These are phyloP conservation scores for Zasmidium citrigriseum DNA, from an alignment of 2,329 filamentous ascomycete genomes.

Conservation along the genomic window DNA sequence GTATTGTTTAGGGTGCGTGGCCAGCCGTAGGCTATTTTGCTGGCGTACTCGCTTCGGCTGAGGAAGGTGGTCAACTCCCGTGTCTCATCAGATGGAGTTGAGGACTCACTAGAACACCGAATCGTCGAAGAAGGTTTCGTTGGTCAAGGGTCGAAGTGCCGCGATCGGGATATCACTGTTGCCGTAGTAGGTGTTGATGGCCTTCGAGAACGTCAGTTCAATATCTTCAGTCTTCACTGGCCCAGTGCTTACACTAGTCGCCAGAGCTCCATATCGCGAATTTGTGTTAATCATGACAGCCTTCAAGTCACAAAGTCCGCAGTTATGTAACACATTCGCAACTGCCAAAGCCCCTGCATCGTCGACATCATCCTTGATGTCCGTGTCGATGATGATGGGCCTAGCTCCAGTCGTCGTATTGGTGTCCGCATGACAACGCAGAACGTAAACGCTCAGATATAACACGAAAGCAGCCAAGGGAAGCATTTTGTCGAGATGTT, in stretches of 20 bases:
- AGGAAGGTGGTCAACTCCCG: no score
- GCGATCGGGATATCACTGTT: slow-evolving; percentile 22
- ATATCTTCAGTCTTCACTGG: neutral
- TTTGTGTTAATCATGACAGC: slow-evolving; percentile 24
- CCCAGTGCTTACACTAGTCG: slow-evolving; percentile 16
- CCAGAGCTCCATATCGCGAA: slow-evolving; percentile 22
- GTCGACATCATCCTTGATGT: slow-evolving; percentile 25
- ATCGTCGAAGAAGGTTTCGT: slow-evolving; percentile 20
- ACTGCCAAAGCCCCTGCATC: slow-evolving; percentile 25
- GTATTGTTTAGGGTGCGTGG: slow-evolving; percentile 8
- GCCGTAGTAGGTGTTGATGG: slow-evolving; percentile 14
- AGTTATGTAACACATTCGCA: slow-evolving; percentile 24
- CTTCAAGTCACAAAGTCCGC: slow-evolving; percentile 19
- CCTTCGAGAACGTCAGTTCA: neutral
- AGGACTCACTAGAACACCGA: slow-evolving; percentile 4
- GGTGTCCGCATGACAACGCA: no score
- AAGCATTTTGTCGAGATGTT: no score
- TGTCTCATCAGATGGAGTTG: neutral
- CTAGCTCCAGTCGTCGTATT: slow-evolving; percentile 33
- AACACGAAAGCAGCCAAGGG: no score
- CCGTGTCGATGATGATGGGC: slow-evolving; percentile 44
- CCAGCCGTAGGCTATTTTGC: slow-evolving; percentile 17
- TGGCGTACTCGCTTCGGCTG: slow-evolving; percentile 22
- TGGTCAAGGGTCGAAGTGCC: slow-evolving; percentile 21
- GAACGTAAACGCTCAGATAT: no score